Evolutionary conservation across 108 stramenopile species (phyloP), one percentile per base, ranked within the genome.

Genomic region (Mediolabrus comicus): DNA sequence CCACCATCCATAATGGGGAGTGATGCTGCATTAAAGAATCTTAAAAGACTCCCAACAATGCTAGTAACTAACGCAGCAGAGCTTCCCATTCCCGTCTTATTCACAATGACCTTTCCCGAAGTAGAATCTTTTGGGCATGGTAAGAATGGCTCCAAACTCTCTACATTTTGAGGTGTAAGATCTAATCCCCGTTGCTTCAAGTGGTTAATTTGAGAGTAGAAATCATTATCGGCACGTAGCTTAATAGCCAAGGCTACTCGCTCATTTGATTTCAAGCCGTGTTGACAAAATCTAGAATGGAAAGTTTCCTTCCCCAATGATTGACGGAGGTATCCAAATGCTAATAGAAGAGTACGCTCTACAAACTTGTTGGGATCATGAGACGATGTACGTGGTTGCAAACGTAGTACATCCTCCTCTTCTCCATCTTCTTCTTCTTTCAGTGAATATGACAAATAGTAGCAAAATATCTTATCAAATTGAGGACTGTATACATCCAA

Each of bases 141-240:
- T 54, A 95, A 72, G 76, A 94, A 98, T 11, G 65, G 75, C 16
- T 90, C 89, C 53, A 98, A 81, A 26, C 71, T 58, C 19, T 66
- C 67, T 2, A 96, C 83, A 26, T 85, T 78, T 14, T 77, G 74
- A 4, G 85, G 79, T 5, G 93, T 93, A 39, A 74, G 69, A 17
- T 87, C 80, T 25, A 78, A 65, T 26, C 75, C 81, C 28, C 58
- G 36, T 55, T 72, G 62, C 11, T 75, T 54, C 38, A 97, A 78
- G 65, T 90, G 81, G 13, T 81, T 53, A 9, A 91, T 67, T 32
- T 95, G 86, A n/a, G 88, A 89, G 80, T 98, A 98, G 86, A 98
- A 98, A 62, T 97, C 98, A 79, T 98, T 98, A 77, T 97, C 95
- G n/a, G 96, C 98, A 35, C 74, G 76, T 26, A 98, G 90, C 51